Base-by-base conservation (phyloP, 2,329 filamentous ascomycete species). In the Teratosphaeria gauchensis region DNA sequence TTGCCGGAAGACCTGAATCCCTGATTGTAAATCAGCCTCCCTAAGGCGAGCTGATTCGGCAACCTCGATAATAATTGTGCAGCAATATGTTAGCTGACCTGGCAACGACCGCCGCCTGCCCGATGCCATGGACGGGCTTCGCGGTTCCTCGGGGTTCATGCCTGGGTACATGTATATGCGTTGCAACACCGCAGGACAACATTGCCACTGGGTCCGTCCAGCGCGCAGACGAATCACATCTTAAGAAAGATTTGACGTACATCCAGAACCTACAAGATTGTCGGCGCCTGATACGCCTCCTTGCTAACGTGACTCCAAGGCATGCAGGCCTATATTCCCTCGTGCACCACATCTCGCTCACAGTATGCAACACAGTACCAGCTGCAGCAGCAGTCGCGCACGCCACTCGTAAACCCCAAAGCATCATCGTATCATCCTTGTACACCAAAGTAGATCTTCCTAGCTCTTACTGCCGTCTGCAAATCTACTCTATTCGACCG, bases 401-500 rank as follows among this genome's bases (percentile, higher is more conserved):
- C 8, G 16, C 35, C 35, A 14, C n/a, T 16, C 35, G 24, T 28
- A 28, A 16, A 42, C 35, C 14, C 35, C 35, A 16, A 42, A 28
- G 24, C n/a, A 12, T 42, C 35, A 42, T 48, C 42, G n/a, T 48
- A n/a, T 19, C 42, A 19, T 48, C 42, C n/a, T 21, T 16, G 8
- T 21, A 19, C n/a, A n/a, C 19, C 19, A 8, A 7, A 11, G 5
- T 19, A 48, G n/a, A n/a, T 8, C n/a, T 48, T 19, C n/a, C 42
- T 24, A 19, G 42, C 42, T 21, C 6, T 48, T n/a, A 19, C 42
- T 21, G 42, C 42, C 42, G 19, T 21, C 19, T 21, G n/a, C 19
- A 21, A 28, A 2, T 11, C 19, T n/a, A 19, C 19, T 54, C 46
- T 92, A 99, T 84, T 99, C 94, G 67, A 99, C 94, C 64, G 94